Evolutionary conservation across 768 basidiomycete species (phyloP).

Genomic region (Multifurca ochricompacta): DNA sequence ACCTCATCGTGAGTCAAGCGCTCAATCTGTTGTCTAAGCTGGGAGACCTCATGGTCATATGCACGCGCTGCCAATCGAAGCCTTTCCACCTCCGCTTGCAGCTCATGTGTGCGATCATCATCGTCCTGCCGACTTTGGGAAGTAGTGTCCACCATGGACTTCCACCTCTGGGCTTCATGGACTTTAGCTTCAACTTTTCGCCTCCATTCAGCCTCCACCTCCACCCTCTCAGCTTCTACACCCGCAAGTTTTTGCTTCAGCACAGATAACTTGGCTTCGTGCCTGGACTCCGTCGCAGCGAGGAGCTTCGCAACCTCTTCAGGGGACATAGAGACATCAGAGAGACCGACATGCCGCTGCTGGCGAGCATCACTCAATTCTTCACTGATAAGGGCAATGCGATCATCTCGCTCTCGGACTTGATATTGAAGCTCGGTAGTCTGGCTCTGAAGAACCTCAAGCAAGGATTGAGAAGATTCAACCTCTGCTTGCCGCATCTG

Average conservation of each 20-base stretch:
- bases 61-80: constrained; percentile 41
- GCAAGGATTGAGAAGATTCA: constrained; percentile 71
- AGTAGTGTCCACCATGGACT: constrained; percentile 46
- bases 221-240: constrained; percentile 77
- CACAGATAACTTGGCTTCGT: constrained; percentile 69
- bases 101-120: constrained; percentile 39
- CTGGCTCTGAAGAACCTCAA: constrained; percentile 68
- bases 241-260: constrained; percentile 52
- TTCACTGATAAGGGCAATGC: constrained; percentile 59
- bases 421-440: constrained; percentile 84
- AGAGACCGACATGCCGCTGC: constrained; percentile 41
- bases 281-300: constrained; percentile 64
- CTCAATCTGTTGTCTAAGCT: constrained; percentile 44
- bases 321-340: constrained; percentile 40
- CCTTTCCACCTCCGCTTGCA: constrained; percentile 49
- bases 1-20: constrained; percentile 59
- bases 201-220: constrained; percentile 86
- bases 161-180: constrained; percentile 68
- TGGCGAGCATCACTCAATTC: constrained; percentile 59
- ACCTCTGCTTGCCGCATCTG: constrained; percentile 86
- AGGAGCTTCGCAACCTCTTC: constrained; percentile 69
- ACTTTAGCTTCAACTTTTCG: constrained; percentile 72
- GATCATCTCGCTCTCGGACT: constrained; percentile 71
- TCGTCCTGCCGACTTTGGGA: constrained; percentile 54
- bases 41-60: constrained; percentile 46